Base-by-base conservation (phyloP, 129 eudicot genomes). In the Flaveria brownii region DNA sequence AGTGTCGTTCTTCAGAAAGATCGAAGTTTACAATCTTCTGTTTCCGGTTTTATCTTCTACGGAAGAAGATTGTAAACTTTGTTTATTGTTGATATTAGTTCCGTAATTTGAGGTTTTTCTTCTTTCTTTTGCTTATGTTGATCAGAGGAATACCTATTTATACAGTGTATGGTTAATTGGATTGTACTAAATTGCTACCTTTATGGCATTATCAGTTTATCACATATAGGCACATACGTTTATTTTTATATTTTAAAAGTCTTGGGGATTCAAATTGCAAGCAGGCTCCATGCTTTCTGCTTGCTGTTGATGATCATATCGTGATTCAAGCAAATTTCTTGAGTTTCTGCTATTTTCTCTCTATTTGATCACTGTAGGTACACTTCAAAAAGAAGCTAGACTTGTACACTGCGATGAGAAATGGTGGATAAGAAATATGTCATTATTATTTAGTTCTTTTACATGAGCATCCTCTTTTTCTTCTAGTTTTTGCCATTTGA, bases 251-350 rank as follows among this genome's bases (percentile, higher is more conserved):
- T 22, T 25, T 18, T 55, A 55, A 7, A 9, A 5, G 20, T 17
- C 25, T 26, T 39, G 36, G 43, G 25, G 23, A 42, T 20, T 17
- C 16, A 59, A 73, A 73, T 67, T 22, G 9, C 15, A 42, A 74
- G 70, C 78, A 73, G 30, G 16, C 28, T 73, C 45, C 42, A 12
- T 73, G 61, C 66, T 14, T 22, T 23, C 5, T 36, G 28, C 16
- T 16, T 42, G 22, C 6, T 63, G 20, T n/a, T 75, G 41, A 64
- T 62, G 72, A 10, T 62, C 18, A 13, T 62, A 17, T 64, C 23
- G 10, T 36, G 20, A 47, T 49, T 75, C 72, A 47, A 10, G 72
- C 9, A 49, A 36, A 30, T 74, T 50, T 6, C 36, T 52, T 18
- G 51, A 66, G 16, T 66, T n/a, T 66, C 3, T 39, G 26, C 15